Conservation (phyloP, 768 basidiomycete genomes). For the Lentinula raphanica region DNA sequence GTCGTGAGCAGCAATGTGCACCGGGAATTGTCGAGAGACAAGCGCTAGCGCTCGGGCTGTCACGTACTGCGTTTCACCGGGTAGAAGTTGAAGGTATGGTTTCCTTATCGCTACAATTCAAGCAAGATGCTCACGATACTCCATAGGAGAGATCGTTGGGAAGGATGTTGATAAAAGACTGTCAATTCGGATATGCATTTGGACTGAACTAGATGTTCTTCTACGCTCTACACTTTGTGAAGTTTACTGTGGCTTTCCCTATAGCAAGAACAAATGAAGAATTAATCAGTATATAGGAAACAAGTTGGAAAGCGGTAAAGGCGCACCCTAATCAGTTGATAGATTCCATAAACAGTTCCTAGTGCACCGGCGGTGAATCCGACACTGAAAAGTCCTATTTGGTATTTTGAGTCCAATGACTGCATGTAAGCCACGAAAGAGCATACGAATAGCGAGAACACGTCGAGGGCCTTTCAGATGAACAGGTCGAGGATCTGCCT, state of each 20-base stretch:
- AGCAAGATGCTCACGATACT: too few relatives aligned
- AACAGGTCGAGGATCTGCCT: constrained; percentile 47
- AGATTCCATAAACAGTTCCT: constrained; percentile 47
- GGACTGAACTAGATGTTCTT: background rate
- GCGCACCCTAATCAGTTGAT: constrained; percentile 41
- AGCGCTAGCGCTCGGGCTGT: too few relatives aligned
- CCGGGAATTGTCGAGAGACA: too few relatives aligned
- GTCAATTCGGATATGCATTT: background rate
- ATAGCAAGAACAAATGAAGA: background rate
- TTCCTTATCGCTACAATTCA: too few relatives aligned
- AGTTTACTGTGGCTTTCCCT: background rate
- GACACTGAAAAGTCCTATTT: constrained; percentile 48
- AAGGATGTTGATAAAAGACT: background rate
- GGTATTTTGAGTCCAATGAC: too few relatives aligned
- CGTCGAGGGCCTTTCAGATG: constrained; percentile 59
- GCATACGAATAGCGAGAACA: constrained; percentile 58
- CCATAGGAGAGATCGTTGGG: too few relatives aligned
- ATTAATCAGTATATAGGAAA: background rate
- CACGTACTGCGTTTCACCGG: too few relatives aligned
- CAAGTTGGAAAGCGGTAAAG: background rate
- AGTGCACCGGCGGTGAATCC: constrained; percentile 50
- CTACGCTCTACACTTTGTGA: background rate
- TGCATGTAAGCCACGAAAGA: background rate
- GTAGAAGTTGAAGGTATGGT: too few relatives aligned
- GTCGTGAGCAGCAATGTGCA: too few relatives aligned